Evolutionary conservation across 805 yeast species (phyloP), one percentile per base, ranked within the genome.

Genomic region (Yamadazyma scolyti): DNA sequence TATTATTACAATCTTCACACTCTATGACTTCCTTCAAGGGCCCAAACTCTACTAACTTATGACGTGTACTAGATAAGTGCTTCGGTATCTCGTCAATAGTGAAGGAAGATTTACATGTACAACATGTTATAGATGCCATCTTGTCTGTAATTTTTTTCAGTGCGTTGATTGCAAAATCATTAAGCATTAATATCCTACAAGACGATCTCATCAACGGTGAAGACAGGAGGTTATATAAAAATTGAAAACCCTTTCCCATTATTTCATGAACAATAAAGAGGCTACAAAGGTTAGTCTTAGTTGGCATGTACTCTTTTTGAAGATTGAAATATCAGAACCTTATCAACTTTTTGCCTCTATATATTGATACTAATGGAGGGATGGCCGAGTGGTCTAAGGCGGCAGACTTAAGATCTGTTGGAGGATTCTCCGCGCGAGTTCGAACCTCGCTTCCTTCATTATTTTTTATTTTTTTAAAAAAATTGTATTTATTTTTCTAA

Each of bases 1-100:
- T 42, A 43, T 75, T 73, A 13, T 61, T 61, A 50, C 83, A 77
- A 24, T 69, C 73, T 46, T 75, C 81, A 50, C 83, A 77, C 40
- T 61, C 64, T 3, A 77, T 48, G 7, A 50, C 53, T 42, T 75
- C 79, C 7, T 53, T 61, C 2, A 57, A 43, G 0, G 46, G 32
- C 5, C 45, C 49, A 39, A 59, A 60, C 18, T 42, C 34, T 5
- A 75, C 65, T 1, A 64, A 52, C 44, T 71, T 75, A 56, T 77
- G 83, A 31, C 82, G 61, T 1, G 80, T 69, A 1, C 65, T 33
- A 0, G 75, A 57, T 19, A 75, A 53, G 52, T 77, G 83, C 46
- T 70, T 75, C 38, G 68, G 61, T 56, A 74, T 67, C 4, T 61
- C 66, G n/a, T 41, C 36, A 9, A 7, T 17, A 9, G 11, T 6